Evolutionary conservation across 768 basidiomycete species (phyloP).

Genomic region (Boletus fagicola): DNA sequence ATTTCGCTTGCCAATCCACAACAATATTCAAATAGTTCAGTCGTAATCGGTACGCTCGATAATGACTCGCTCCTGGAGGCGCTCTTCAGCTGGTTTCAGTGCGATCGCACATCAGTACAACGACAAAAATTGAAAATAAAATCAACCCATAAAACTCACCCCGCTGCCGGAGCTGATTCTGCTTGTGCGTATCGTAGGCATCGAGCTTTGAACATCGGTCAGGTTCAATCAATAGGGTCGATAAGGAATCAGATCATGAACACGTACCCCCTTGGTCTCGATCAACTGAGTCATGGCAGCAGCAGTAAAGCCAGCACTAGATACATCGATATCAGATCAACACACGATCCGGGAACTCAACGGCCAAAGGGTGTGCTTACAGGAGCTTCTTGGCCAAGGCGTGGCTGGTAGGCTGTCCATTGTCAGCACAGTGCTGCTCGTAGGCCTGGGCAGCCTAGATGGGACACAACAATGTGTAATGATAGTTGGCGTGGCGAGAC

Average conservation of each 20-base stretch:
- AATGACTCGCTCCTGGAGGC: neutral
- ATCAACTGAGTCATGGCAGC: slow-evolving; percentile 5
- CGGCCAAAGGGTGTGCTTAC: slow-evolving; percentile 5
- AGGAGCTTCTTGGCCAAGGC: slow-evolving; percentile 23
- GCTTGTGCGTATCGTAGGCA: slow-evolving; percentile 5
- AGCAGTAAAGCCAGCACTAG: slow-evolving; percentile 12
- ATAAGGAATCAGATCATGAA: neutral
- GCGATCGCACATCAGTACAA: neutral
- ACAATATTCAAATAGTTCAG: neutral
- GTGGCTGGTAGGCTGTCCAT: slow-evolving; percentile 22
- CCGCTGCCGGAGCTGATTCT: neutral
- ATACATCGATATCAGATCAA: neutral
- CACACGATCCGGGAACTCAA: neutral
- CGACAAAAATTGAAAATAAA: neutral
- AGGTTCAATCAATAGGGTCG: neutral
- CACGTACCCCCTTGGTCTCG: slow-evolving; percentile 24
- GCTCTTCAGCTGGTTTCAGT: neutral
- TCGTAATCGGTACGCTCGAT: neutral
- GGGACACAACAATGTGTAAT: too few relatives aligned
- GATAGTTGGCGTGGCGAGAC: neutral
- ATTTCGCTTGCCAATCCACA: neutral
- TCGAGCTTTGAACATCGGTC: neutral
- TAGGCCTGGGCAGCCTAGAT: slow-evolving; percentile 20
- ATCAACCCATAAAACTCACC: neutral
- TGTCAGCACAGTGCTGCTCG: slow-evolving; percentile 10